Percentiles rank a stretch among this genome's conserved stretches.
These are phyloP conservation scores for Penicillium taxi DNA, from an alignment of 495 filamentous ascomycete species.

Conservation along the genomic window DNA sequence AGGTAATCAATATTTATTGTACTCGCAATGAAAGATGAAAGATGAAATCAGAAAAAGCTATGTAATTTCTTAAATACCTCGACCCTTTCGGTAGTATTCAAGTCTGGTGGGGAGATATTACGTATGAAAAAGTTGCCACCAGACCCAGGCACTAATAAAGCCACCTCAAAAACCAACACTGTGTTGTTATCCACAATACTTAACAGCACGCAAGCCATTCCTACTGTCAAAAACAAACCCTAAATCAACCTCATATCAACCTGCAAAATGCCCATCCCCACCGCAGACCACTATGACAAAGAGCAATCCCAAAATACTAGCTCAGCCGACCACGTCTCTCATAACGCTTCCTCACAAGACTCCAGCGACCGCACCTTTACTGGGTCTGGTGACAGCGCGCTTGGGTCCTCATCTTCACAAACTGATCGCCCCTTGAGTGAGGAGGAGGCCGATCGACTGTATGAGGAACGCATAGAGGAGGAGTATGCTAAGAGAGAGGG, in stretches of 20 bases:
- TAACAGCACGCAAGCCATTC: too few relatives aligned
- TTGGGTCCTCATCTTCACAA: constrained; percentile 9
- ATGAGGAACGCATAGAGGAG: constrained; percentile 67
- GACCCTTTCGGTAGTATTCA: too few relatives aligned
- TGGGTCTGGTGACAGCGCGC: constrained; percentile 8
- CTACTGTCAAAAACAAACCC: too few relatives aligned
- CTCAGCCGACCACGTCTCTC: constrained; percentile 6
- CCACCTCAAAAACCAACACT: too few relatives aligned
- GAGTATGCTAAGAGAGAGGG: constrained; percentile 74
- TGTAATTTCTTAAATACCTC: too few relatives aligned
- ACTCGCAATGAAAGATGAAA: too few relatives aligned
- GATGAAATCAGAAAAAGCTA: too few relatives aligned
- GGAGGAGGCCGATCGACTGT: constrained; percentile 53
- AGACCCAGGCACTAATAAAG: too few relatives aligned
- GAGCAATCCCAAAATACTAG: constrained; percentile 5
- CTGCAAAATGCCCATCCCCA: constrained; percentile 26
- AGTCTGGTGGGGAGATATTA: too few relatives aligned
- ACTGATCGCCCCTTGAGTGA: constrained; percentile 27
- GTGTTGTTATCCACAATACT: too few relatives aligned
- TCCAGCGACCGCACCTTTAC: constrained; percentile 8
- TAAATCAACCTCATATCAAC: not conserved
- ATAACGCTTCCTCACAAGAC: constrained; percentile 10
- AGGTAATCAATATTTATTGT: too few relatives aligned
- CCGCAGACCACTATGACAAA: constrained; percentile 13
- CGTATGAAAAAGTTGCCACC: too few relatives aligned